Conservation (phyloP, 2,329 filamentous ascomycete genomes). For the Colletotrichum sp. region DNA sequence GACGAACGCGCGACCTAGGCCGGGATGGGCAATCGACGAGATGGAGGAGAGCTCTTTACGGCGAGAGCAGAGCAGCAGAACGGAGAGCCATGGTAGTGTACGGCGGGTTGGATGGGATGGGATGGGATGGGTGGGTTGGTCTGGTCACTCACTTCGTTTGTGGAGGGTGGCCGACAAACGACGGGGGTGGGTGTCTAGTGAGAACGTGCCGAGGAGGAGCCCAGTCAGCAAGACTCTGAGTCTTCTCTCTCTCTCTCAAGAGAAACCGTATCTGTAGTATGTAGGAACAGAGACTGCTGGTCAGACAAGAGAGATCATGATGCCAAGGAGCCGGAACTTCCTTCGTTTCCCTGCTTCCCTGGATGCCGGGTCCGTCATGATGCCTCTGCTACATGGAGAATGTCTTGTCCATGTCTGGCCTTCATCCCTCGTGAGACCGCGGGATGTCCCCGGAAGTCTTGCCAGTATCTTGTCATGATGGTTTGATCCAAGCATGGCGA, state of each 20-base stretch:
- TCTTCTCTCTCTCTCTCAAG: no score
- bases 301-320: slow-evolving; percentile 5
- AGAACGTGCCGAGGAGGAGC: neutral
- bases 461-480: neutral
- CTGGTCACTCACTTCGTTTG: slow-evolving; percentile 3
- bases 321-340: slow-evolving; percentile 7
- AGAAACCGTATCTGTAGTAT: neutral
- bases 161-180: slow-evolving; percentile 18
- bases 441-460: neutral
- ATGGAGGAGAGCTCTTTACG: slow-evolving; percentile 3
- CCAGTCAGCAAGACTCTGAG: slow-evolving; percentile 5
- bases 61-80: neutral
- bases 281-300: neutral
- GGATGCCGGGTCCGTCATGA: neutral
- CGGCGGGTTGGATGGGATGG: neutral
- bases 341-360: slow-evolving; percentile 3
- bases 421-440: neutral
- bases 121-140: neutral
- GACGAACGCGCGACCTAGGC: slow-evolving; percentile 19
- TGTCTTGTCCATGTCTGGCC: neutral
- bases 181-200: slow-evolving; percentile 8
- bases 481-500: neutral
- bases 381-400: neutral
- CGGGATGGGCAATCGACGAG: slow-evolving; percentile 10
- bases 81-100: neutral